These are phyloP conservation scores for Aspergillus sp. DNA, from an alignment of 2,329 filamentous ascomycete genomes.

Conservation along the genomic window DNA sequence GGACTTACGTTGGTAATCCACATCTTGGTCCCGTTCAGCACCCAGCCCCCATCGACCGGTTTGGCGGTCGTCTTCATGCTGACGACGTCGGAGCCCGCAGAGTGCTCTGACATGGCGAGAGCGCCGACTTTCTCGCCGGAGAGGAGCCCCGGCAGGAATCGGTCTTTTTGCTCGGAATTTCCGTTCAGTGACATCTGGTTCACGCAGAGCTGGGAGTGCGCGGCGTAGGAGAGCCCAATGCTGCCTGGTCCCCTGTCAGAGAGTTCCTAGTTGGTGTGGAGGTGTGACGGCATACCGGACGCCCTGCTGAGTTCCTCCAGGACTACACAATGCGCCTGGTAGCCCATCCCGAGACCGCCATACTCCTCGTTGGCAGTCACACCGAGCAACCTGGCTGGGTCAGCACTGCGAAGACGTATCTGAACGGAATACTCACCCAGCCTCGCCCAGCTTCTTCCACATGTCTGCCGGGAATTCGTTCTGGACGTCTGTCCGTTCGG, in stretches of 20 bases:
- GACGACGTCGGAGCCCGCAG: slow-evolving; percentile 85
- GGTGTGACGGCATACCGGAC: slow-evolving; percentile 45
- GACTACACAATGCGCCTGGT: slow-evolving; percentile 90
- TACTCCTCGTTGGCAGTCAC: slow-evolving; percentile 90
- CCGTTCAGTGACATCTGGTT: slow-evolving; percentile 95
- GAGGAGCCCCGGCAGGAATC: slow-evolving; percentile 71
- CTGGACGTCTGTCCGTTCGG: slow-evolving; percentile 67
- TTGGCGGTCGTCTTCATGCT: slow-evolving; percentile 85
- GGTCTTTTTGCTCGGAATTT: slow-evolving; percentile 63
- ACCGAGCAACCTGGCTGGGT: slow-evolving; percentile 57
- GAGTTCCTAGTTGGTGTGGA: background rate
- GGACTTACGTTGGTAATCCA: slow-evolving; percentile 87
- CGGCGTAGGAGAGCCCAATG: slow-evolving; percentile 76
- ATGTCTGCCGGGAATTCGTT: slow-evolving; percentile 86
- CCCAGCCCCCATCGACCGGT: slow-evolving; percentile 71
- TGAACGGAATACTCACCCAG: slow-evolving; percentile 42
- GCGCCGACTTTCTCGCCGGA: slow-evolving; percentile 74
- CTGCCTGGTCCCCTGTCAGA: slow-evolving; percentile 20
- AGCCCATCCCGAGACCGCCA: slow-evolving; percentile 82
- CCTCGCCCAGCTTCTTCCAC: slow-evolving; percentile 89
- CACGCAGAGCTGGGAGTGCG: slow-evolving; percentile 90
- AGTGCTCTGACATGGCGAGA: slow-evolving; percentile 89
- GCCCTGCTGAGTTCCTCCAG: slow-evolving; percentile 92
- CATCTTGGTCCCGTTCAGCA: slow-evolving; percentile 91
- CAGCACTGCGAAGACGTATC: slow-evolving; percentile 1